Evolutionary conservation across 257 asterid genomes (phyloP).

Genomic region (Haberlea rhodopensis): DNA sequence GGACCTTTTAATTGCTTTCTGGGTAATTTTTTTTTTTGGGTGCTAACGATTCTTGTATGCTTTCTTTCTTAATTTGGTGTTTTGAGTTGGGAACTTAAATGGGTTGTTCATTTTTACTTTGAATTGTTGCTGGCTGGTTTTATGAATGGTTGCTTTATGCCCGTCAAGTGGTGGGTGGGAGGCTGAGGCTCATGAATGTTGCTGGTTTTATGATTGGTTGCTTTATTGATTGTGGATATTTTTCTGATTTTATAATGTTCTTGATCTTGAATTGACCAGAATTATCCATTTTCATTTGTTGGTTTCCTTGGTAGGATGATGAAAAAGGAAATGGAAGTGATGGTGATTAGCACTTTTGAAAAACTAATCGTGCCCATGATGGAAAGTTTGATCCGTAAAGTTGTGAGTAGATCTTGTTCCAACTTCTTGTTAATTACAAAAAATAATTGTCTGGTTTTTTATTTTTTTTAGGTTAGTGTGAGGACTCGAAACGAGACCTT

Average conservation of each 20-base stretch:
- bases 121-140: background rate
- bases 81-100: conserved; percentile 13
- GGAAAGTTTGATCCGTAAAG: conserved; percentile 33
- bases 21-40: background rate
- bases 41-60: background rate
- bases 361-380: conserved; percentile 25
- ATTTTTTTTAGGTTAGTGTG: too few species aligned
- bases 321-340: conserved; percentile 27
- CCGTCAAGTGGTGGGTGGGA: too few species aligned
- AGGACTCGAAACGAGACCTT: too few species aligned
- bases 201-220: background rate
- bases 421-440: background rate
- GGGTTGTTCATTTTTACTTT: conserved; percentile 9
- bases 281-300: background rate
- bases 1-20: conserved; percentile 1
- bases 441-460: too few species aligned
- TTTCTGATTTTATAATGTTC: background rate
- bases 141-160: background rate
- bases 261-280: conserved; percentile 3
- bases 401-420: conserved; percentile 32
- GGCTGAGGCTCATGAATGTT: too few species aligned
- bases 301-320: conserved; percentile 26
- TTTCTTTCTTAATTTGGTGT: conserved; percentile 10
- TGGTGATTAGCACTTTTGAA: conserved; percentile 30
- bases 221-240: background rate